phyloP scores from a whole-genome alignment of 129 eudicot genomes.

The Artemisia annua region DNA sequence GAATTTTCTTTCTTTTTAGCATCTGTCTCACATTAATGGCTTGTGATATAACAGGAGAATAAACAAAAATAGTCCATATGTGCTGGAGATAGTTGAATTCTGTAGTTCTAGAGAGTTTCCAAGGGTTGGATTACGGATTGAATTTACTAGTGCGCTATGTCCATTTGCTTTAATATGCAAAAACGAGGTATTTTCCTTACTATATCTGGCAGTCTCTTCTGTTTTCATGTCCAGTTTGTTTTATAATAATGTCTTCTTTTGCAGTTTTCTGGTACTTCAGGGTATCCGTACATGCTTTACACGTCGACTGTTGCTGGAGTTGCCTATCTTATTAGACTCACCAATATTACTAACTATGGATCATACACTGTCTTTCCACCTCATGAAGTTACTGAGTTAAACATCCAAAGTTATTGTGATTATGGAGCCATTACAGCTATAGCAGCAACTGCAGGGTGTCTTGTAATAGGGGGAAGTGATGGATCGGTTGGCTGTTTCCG shows the following conservation, averaged over 20 bases:
- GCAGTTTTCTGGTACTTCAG: conserved; percentile 49
- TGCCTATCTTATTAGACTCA: conserved; percentile 65
- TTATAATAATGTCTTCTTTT: conserved; percentile 17
- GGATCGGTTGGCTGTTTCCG: conserved; percentile 74
- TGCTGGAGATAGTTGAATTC: conserved; percentile 70
- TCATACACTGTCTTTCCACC: conserved; percentile 50
- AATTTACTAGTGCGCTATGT: conserved; percentile 57
- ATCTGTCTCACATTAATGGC: neutral
- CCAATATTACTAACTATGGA: conserved; percentile 44
- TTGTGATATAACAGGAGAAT: conserved; percentile 64
- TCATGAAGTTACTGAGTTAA: conserved; percentile 58
- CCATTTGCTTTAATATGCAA: conserved; percentile 72
- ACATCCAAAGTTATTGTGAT: conserved; percentile 47
- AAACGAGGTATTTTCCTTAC: conserved; percentile 47
- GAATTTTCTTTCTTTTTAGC: neutral
- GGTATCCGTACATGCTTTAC: conserved; percentile 64
- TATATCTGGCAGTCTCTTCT: too few relatives aligned
- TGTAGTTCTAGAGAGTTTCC: conserved; percentile 52
- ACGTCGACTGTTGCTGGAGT: conserved; percentile 60
- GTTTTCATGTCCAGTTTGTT: neutral
- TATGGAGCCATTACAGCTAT: conserved; percentile 63
- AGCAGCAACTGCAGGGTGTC: conserved; percentile 64
- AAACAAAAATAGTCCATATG: conserved; percentile 48
- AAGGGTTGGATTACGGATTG: conserved; percentile 62
- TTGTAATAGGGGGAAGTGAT: conserved; percentile 74